Percentiles rank a stretch among this genome's conserved stretches.
phyloP scores from a whole-genome alignment of 164 flowering plant genomes.

The Nymphaea colorata region DNA sequence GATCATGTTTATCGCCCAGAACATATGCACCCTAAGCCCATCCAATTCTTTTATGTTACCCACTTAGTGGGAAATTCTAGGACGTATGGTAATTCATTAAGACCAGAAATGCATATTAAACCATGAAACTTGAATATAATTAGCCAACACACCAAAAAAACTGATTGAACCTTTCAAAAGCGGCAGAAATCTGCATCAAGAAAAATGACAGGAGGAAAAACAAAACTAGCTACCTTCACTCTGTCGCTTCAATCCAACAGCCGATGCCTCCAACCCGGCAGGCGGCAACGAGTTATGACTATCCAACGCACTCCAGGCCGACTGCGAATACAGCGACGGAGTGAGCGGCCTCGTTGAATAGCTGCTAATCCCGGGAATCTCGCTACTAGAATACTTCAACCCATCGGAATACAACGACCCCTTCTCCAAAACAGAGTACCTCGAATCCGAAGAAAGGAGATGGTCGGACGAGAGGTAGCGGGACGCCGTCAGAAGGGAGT shows the following conservation, averaged over 20 bases:
- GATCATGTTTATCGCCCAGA: too few species aligned
- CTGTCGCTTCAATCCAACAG: not conserved
- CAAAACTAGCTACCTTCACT: not conserved
- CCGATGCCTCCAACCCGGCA: not conserved
- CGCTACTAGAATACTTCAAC: not conserved
- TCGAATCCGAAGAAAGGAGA: not conserved
- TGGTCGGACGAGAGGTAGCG: not conserved
- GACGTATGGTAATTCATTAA: not conserved
- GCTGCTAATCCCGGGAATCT: not conserved
- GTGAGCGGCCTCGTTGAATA: not conserved
- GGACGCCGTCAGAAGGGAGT: not conserved
- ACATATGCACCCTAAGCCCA: too few species aligned
- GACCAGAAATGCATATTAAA: not conserved
- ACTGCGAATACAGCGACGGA: not conserved
- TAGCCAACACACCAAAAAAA: not conserved
- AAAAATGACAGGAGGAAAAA: not conserved
- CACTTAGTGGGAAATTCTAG: too few species aligned
- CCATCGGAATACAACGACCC: not conserved
- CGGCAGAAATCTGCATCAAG: not conserved
- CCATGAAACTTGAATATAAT: not conserved
- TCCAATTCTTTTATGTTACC: too few species aligned
- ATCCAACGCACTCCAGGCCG: not conserved
- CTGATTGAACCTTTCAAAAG: not conserved
- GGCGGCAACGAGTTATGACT: not conserved
- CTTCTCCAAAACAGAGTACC: not conserved